Percentiles rank a stretch among this genome's conserved stretches.
phyloP scores from a whole-genome alignment of 805 yeast species.

The Candida caryicola region DNA sequence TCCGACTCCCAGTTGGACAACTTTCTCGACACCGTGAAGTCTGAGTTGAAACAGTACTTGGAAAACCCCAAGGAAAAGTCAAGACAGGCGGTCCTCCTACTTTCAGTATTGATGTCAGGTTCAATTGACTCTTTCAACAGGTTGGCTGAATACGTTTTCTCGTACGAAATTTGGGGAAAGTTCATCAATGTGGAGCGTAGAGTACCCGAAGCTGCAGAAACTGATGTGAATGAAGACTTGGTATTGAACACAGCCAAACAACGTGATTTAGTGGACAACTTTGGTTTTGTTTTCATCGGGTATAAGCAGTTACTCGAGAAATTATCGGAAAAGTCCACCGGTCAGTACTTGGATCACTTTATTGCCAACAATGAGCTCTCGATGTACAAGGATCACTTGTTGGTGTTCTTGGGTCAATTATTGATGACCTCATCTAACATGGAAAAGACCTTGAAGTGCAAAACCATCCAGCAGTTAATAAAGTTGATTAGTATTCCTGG shows the following conservation, averaged over 20 bases:
- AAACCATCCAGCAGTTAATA: constrained; percentile 63
- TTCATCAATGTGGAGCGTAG: constrained; percentile 23
- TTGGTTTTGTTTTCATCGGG: constrained; percentile 55
- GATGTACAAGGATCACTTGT: constrained; percentile 60
- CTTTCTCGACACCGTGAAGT: constrained; percentile 32
- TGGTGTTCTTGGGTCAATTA: constrained; percentile 66
- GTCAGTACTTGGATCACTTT: constrained; percentile 14
- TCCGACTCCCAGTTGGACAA: constrained; percentile 27
- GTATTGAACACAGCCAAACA: constrained; percentile 52
- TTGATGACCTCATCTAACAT: constrained; percentile 62
- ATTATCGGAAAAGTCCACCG: constrained; percentile 11
- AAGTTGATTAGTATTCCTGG: constrained; percentile 49
- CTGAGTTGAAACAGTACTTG: constrained; percentile 56
- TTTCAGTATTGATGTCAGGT: constrained; percentile 54
- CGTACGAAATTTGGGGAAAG: constrained; percentile 43
- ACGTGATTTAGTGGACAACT: constrained; percentile 54
- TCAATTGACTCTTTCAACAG: constrained; percentile 46
- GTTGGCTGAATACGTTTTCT: constrained; percentile 36
- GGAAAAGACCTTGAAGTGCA: constrained; percentile 67
- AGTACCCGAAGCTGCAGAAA: neutral
- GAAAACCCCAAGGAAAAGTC: constrained; percentile 49
- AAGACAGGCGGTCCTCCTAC: constrained; percentile 60
- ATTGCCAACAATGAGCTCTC: constrained; percentile 35
- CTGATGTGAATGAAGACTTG: constrained; percentile 20
- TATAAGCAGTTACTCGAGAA: constrained; percentile 37